Conservation (phyloP, 306 rosid species). For the Rosa chinensis region DNA sequence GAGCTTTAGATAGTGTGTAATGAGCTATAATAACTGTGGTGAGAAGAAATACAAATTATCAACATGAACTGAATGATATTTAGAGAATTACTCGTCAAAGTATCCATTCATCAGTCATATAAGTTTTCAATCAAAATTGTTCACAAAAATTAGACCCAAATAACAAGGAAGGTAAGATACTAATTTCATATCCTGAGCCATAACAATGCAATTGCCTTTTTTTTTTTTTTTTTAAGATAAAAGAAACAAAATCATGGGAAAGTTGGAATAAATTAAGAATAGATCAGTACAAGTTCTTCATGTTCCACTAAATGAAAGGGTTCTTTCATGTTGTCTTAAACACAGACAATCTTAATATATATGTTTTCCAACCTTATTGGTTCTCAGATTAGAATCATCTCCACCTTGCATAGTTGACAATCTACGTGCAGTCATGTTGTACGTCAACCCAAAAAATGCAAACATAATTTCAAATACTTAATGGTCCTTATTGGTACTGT, state of each 20-base stretch:
- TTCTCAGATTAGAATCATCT: no score
- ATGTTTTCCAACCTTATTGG: no score
- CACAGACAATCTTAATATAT: no score
- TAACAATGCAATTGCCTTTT: not conserved
- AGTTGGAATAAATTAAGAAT: no score
- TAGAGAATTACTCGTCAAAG: not conserved
- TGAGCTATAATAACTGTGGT: not conserved
- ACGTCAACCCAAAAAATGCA: not conserved
- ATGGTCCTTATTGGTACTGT: not conserved
- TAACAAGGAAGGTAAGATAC: not conserved
- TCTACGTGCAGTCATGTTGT: not conserved
- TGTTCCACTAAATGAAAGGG: no score
- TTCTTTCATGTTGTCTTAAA: no score
- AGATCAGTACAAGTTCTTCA: no score
- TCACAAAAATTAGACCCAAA: not conserved
- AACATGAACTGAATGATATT: not conserved
- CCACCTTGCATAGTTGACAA: not conserved
- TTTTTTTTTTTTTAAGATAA: not conserved
- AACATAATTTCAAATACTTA: not conserved
- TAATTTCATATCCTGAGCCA: not conserved
- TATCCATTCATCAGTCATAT: not conserved
- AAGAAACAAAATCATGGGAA: no score
- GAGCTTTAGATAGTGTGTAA: not conserved
- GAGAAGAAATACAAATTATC: not conserved
- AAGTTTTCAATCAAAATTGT: no score